Conservation (phyloP, 192 early-diverging fungal genomes). For the Neocallimastix lanati region DNA sequence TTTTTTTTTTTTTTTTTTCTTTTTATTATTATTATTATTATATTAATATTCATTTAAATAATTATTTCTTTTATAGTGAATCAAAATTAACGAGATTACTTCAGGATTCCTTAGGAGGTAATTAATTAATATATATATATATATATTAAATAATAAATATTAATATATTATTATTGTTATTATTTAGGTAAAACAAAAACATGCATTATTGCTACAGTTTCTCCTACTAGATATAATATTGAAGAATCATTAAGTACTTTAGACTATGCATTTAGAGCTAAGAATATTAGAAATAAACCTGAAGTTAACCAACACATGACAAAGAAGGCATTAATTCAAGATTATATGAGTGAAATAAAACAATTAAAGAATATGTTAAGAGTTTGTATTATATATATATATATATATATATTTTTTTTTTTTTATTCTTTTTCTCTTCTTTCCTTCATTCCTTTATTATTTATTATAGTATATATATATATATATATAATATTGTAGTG, state of each 20-base stretch:
- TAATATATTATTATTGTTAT: too few species aligned
- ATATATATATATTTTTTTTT: too few species aligned
- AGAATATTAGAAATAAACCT: conserved; percentile 57
- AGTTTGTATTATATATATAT: too few species aligned
- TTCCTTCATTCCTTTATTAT: too few species aligned
- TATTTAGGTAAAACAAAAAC: conserved; percentile 73
- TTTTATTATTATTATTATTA: not conserved
- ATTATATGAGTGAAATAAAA: conserved; percentile 63
- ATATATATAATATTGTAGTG: not conserved
- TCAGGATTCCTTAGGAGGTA: conserved; percentile 64
- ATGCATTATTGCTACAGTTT: conserved; percentile 87
- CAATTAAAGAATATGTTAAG: conserved; percentile 55
- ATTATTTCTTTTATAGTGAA: conserved; percentile 32
- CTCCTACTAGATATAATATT: conserved; percentile 42
- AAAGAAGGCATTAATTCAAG: conserved; percentile 58
- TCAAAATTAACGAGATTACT: conserved; percentile 79
- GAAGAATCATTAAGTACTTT: conserved; percentile 59
- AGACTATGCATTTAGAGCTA: conserved; percentile 60
- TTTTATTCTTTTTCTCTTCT: too few species aligned
- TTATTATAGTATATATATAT: too few species aligned
- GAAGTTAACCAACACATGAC: conserved; percentile 61
- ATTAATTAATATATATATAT: not conserved
- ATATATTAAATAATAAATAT: not conserved
- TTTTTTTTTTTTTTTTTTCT: too few species aligned
- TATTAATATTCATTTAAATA: too few species aligned